Evolutionary conservation across 2,329 filamentous ascomycete genomes (phyloP), one percentile per base, ranked within the genome.

Genomic region (Ophiocordyceps robertsii): DNA sequence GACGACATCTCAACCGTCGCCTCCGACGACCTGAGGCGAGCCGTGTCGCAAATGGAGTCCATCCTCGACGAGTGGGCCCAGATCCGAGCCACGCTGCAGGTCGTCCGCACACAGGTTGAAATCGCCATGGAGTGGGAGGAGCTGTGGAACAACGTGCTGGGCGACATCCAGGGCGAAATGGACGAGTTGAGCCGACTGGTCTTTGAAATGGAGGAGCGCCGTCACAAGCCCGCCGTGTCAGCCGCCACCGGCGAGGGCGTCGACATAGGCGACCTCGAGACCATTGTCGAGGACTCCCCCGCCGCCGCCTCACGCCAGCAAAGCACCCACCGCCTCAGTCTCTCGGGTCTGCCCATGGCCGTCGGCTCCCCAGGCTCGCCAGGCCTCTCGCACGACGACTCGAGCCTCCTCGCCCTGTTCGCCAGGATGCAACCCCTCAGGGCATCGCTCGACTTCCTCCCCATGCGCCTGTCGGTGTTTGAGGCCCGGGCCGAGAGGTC

Each of bases 41-140:
- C 92, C 14, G 86, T 95, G 21, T 70, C 75, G 11, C 87, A 95
- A 64, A 95, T 96, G 84, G 90, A 96, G 54, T 70, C 72, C 17
- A 92, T 95, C 45, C 68, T 95, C 47, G 71, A 72, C 31, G 85
- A 89, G 54, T 98, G 92, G 92, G 72, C 78, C 37, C 79, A 80
- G 50, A 90, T 95, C 53, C 84, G 87, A 53, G 70, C 68, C 36
- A 82, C 83, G 1, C 67, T 98, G 40, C 83, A 82, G 48, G 80
- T 66, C 24, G 83, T 95, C 43, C 94, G 94, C 58, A 76, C 76
- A 39, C 90, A 96, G 56, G 90, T 98, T 16, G 92, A 96, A 61
- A 80, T 95, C 45, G 92, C 92, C 38, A 94, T 96, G 88, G 92
- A 98, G 57, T 98, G 90, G 90, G 89, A 95, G 60, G 89, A 96